Evolutionary conservation across 495 filamentous ascomycete species (phyloP), one percentile per base, ranked within the genome.

Genomic region (Aspergillus nidulans): DNA sequence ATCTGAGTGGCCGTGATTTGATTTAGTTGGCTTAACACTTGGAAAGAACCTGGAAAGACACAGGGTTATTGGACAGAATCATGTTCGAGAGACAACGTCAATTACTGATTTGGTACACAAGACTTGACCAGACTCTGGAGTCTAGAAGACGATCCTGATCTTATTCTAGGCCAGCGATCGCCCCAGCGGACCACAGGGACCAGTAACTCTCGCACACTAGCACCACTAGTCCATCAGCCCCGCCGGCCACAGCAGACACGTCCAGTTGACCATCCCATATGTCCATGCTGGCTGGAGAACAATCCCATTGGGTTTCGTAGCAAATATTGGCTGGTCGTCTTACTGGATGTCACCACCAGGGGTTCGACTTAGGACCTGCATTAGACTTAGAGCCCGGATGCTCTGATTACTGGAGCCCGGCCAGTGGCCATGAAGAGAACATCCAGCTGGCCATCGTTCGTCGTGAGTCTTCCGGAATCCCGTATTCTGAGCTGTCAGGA

Each of bases 191-290:
- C 49, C 32, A 26, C n/a, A n/a, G n/a, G n/a, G n/a, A n/a, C n/a
- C n/a, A n/a, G n/a, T n/a, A n/a, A n/a, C n/a, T n/a, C n/a, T n/a
- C n/a, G n/a, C n/a, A n/a, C 46, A 53, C 52, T 55, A 57, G 57
- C 47, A 52, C n/a, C 38, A 42, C 53, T 61, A 61, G 56, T 49
- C 41, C 38, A 42, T 50, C 59, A 61, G 56, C 48, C 41, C n/a
- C 9, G 30, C 30, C 30, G 30, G 30, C 30, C 15, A 34, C 30
- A 34, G 30, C 30, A 12, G 30, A 34, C 30, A 34, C 15, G 30
- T 34, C 30, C 30, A 34, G 8, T 34, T 12, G 4, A 13, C 15
- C 8, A 12, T 34, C 9, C 30, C 30, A 34, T 34, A 6, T 2
- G 8, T 34, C 30, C 30, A 34, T 34, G 30, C 30, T 34, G 30